Evolutionary conservation across 1,284 basidiomycete genomes (phyloP).

Genomic region (Amylostereum areolatum): DNA sequence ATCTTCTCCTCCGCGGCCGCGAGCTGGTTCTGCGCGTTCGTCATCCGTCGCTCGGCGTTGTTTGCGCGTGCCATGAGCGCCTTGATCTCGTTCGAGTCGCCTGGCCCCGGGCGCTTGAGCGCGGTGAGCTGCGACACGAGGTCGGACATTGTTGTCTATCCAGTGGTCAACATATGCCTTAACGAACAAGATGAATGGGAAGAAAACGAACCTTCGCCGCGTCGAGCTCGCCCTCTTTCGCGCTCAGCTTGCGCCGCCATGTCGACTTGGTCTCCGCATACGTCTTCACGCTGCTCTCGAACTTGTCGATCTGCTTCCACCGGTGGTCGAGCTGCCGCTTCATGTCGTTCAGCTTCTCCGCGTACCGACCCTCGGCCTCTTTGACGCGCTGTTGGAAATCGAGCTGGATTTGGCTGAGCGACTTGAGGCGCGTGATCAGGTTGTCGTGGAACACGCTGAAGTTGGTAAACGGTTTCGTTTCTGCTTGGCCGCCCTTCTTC

Average conservation of each 20-base stretch:
- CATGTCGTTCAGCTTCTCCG: conserved; percentile 73
- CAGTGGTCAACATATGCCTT: background rate
- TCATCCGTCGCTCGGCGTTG: conserved; percentile 78
- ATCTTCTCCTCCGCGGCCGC: conserved; percentile 80
- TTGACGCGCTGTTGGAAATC: conserved; percentile 86
- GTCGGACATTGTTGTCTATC: conserved; percentile 69
- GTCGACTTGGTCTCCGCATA: conserved; percentile 79
- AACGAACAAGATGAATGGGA: background rate
- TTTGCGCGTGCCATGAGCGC: conserved; percentile 67
- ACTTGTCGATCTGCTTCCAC: conserved; percentile 92
- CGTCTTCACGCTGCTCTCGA: conserved; percentile 83
- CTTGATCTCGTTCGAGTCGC: conserved; percentile 68
- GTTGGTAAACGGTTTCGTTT: conserved; percentile 89
- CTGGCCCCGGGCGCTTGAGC: conserved; percentile 58
- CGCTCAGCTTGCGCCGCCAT: conserved; percentile 79
- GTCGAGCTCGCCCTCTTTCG: conserved; percentile 88
- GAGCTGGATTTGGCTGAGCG: conserved; percentile 75
- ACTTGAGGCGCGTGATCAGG: conserved; percentile 82
- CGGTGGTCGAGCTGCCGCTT: conserved; percentile 84
- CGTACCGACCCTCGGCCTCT: conserved; percentile 69
- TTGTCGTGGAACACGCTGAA: conserved; percentile 94
- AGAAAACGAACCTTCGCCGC: conserved; percentile 58
- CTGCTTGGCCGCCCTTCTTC: conserved; percentile 69
- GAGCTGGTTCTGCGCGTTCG: conserved; percentile 80
- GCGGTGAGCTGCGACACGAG: conserved; percentile 69